Base-by-base conservation (phyloP, 2,329 filamentous ascomycete species). In the Thermothelomyces thermophilus region DNA sequence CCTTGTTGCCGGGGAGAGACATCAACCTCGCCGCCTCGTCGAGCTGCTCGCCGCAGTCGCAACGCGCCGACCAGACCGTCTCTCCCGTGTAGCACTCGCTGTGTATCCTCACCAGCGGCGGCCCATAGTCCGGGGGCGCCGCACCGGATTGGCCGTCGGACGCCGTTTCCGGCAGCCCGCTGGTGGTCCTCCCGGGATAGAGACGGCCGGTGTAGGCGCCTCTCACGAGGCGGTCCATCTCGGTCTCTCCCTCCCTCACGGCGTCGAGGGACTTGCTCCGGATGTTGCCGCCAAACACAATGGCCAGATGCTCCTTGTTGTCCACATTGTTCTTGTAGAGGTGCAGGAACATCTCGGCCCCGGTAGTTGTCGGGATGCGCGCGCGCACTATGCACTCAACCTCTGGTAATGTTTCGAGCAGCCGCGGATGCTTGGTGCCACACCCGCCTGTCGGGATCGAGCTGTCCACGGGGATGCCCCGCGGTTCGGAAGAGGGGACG, bases 11-110 rank as follows among this genome's bases (percentile, higher is more conserved):
- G 9, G 82, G 83, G 24, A 90, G 72, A 14, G 86, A 85, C 93
- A 98, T 98, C 2, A 98, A 73, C 22, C 93, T 80, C 1, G 91
- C 93, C 1, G 93, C 93, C 71, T 98, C 93, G 66, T 98, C 93
- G 2, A 98, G 77, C 67, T 98, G 93, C 70, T 98, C 93, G 50
- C 93, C 93, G 66, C 93, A 98, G 70, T 98, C 93, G 71, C 93
- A 98, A 24, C 93, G 83, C 31, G 93, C 91, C 7, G 90, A 96
- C 93, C 93, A 97, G 1, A 94, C 93, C 1, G 93, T 98, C 73
- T 98, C 93, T 52, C 93, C 93, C 0, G 93, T 98, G 68, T 98
- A 98, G 71, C 93, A 98, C 69, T 98, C 93, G 3, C 88, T 95
- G 68, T 98, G 93, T 64, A 98, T 98, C 50, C 93, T 80, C 41